Evolutionary conservation across 2,329 filamentous ascomycete species (phyloP).

Genomic region (Fusarium dimerum): DNA sequence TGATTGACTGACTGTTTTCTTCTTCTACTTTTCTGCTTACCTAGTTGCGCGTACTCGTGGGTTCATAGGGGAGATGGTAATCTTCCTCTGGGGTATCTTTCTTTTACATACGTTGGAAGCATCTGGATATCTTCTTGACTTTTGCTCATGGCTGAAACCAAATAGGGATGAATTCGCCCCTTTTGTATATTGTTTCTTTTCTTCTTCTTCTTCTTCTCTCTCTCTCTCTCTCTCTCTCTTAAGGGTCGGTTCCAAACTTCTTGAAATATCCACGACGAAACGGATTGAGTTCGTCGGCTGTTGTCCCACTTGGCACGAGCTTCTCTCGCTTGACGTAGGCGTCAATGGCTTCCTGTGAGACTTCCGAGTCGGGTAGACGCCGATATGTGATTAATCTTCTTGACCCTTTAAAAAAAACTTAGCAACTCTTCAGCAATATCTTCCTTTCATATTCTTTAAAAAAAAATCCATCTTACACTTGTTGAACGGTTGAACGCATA

Average conservation of each 20-base stretch:
- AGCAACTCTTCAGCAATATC: not conserved
- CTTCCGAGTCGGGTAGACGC: conserved; percentile 61
- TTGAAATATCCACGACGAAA: conserved; percentile 62
- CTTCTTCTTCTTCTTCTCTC: too few relatives aligned
- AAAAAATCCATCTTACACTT: conserved; percentile 70
- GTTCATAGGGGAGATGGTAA: conserved; percentile 14
- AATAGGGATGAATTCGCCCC: conserved; percentile 18
- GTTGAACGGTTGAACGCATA: conserved; percentile 86
- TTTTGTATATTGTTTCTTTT: conserved; percentile 21
- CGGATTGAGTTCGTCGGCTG: conserved; percentile 61
- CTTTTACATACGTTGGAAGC: conserved; percentile 20
- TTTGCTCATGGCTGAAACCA: too few relatives aligned
- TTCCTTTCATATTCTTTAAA: too few relatives aligned
- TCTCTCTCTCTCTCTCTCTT: too few relatives aligned
- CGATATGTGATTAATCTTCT: conserved; percentile 85
- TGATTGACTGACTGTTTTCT: too few relatives aligned
- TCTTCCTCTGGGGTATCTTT: conserved; percentile 13
- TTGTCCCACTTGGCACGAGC: conserved; percentile 42
- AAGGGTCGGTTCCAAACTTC: conserved; percentile 49
- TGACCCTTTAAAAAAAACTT: conserved; percentile 64
- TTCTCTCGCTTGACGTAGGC: conserved; percentile 34
- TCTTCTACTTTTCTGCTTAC: too few relatives aligned
- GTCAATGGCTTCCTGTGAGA: conserved; percentile 47
- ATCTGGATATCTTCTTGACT: conserved; percentile 26
- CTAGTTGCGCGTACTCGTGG: conserved; percentile 14